Percentiles rank a stretch among this genome's conserved stretches.
Conservation (phyloP, 1,139 yeast species). For the Hyphopichia pseudoburtonii region DNA sequence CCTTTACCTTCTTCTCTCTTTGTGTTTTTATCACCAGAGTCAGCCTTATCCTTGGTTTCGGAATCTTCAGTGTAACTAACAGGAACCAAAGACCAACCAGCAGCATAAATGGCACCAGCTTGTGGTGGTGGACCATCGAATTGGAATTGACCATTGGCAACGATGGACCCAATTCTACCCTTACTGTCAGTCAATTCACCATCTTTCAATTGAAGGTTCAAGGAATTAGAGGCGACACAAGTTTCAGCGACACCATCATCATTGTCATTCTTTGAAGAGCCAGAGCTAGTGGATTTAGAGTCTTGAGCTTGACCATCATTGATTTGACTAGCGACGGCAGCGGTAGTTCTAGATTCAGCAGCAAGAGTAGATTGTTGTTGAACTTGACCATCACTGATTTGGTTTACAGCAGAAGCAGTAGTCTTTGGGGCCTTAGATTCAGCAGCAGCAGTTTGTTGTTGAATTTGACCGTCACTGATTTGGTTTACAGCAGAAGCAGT, state of each 20-base stretch:
- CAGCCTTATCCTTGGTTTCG: conserved; percentile 10
- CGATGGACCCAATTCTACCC: conserved; percentile 44
- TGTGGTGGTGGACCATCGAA: conserved; percentile 48
- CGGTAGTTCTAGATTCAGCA: conserved; percentile 16
- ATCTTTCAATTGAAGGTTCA: conserved; percentile 27
- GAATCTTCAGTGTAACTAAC: conserved; percentile 15
- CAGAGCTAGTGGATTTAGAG: conserved; percentile 1
- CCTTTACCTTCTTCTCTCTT: conserved; percentile 19
- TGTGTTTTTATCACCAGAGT: conserved; percentile 9
- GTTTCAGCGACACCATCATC: conserved; percentile 15
- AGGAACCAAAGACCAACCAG: conserved; percentile 38
- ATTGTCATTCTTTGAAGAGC: conserved; percentile 5
- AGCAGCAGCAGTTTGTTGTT: conserved; percentile 27
- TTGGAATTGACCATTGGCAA: conserved; percentile 47
- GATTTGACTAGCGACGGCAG: conserved; percentile 30
- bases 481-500: conserved; percentile 37
- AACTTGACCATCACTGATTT: conserved; percentile 43
- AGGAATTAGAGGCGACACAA: conserved; percentile 28
- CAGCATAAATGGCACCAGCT: conserved; percentile 41
- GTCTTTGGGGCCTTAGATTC: conserved; percentile 27
- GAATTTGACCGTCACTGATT: conserved; percentile 41
- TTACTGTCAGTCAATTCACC: conserved; percentile 31
- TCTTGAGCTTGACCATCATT: conserved; percentile 32
- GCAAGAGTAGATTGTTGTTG: conserved; percentile 32
- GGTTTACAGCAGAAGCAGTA: conserved; percentile 17